These are phyloP conservation scores for Colletotrichum sidae DNA, from an alignment of 2,329 filamentous ascomycete species.

Conservation along the genomic window DNA sequence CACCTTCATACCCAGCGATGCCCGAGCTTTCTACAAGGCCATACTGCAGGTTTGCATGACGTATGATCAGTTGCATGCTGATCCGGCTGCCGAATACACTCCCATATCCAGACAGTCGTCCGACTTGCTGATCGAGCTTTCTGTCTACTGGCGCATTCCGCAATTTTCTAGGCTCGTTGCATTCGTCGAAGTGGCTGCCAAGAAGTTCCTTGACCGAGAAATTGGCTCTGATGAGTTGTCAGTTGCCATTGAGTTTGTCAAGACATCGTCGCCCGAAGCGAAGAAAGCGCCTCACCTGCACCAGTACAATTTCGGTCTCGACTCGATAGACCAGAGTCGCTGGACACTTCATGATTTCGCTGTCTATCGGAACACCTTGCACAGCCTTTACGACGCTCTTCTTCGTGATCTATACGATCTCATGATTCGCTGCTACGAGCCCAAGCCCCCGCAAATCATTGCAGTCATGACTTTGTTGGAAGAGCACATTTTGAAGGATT, in stretches of 20 bases:
- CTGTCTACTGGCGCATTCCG: constrained; percentile 89
- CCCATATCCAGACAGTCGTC: constrained; percentile 81
- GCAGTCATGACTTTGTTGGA: constrained; percentile 84
- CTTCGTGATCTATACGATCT: constrained; percentile 88
- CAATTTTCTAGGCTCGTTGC: constrained; percentile 83
- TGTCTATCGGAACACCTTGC: constrained; percentile 80
- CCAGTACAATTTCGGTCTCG: constrained; percentile 61
- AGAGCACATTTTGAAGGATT: constrained; percentile 83
- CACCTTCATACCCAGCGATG: constrained; percentile 89
- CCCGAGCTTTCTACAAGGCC: constrained; percentile 84
- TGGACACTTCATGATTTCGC: constrained; percentile 79
- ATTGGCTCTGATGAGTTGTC: constrained; percentile 86
- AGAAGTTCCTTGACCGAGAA: constrained; percentile 88
- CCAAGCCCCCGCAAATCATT: constrained; percentile 85
- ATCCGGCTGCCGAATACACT: constrained; percentile 60
- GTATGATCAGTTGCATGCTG: constrained; percentile 69
- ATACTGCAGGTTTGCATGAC: constrained; percentile 82
- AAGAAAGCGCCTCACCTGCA: constrained; percentile 72
- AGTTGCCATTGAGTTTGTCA: constrained; percentile 83
- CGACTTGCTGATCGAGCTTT: constrained; percentile 87
- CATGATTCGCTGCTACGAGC: constrained; percentile 89
- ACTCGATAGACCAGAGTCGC: constrained; percentile 66
- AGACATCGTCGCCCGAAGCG: constrained; percentile 74
- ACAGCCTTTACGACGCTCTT: constrained; percentile 81
- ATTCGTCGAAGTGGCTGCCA: constrained; percentile 85